Conservation (phyloP, 2,329 filamentous ascomycete species). For the Arthrobotrys musiformis region DNA sequence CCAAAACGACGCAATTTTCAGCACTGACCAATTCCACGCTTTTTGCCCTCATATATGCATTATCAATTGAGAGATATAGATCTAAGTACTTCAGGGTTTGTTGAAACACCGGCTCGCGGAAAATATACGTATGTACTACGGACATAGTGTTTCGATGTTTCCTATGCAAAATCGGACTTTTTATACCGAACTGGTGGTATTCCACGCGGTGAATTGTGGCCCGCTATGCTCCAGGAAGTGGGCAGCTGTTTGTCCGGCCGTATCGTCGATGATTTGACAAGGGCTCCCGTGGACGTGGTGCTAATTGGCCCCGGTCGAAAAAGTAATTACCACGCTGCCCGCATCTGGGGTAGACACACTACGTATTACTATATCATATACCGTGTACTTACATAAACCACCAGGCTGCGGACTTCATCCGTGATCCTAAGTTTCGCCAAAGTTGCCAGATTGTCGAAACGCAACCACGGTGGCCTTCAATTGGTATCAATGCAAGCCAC, state of each 20-base stretch:
- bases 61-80: too few species aligned
- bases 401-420: not conserved
- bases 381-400: too few species aligned
- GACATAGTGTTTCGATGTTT: not conserved
- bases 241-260: slow-evolving; percentile 6
- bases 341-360: slow-evolving; percentile 45
- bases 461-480: slow-evolving; percentile 18
- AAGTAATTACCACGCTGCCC: slow-evolving; percentile 10
- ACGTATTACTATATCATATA: too few species aligned
- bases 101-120: too few species aligned
- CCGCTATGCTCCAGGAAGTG: slow-evolving; percentile 13
- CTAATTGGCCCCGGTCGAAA: slow-evolving; percentile 11
- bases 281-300: slow-evolving; percentile 4
- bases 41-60: not conserved
- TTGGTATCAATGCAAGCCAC: slow-evolving; percentile 36
- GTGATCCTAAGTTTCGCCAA: slow-evolving; percentile 26
- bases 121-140: too few species aligned
- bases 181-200: slow-evolving; percentile 44
- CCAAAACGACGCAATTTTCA: slow-evolving; percentile 26
- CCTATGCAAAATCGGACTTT: too few species aligned
- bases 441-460: slow-evolving; percentile 56
- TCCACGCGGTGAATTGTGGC: slow-evolving; percentile 12
- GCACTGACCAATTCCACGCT: not conserved
- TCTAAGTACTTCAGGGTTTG: too few species aligned
- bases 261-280: slow-evolving; percentile 7